Base-by-base conservation (phyloP, 306 rosid species). In the Gastrolobium villosum region DNA sequence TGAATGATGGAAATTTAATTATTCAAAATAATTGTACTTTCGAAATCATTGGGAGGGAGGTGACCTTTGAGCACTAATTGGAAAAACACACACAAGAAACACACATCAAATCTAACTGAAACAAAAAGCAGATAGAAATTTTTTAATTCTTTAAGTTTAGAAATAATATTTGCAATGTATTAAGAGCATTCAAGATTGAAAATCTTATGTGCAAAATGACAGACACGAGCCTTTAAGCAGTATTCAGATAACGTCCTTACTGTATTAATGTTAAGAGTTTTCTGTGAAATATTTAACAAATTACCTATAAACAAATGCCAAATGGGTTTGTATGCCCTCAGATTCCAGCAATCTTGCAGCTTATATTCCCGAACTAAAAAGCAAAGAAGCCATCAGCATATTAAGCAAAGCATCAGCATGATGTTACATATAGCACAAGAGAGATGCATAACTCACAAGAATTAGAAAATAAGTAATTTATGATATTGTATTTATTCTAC, bases 321-420 rank as follows among this genome's bases (percentile, higher is more conserved):
- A 81, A 86, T 92, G 99, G 14, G 99, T 95, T 65, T 92, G 97
- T 83, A 95, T 92, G 76, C 98, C 99, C 88, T 92, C 99, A 9
- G 97, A 95, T 85, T 95, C 99, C 73, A 95, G 88, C 79, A 92
- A 88, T 31, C 93, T 83, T 70, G 99, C 90, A 82, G 99, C 97
- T 83, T 92, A 97, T 86, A 95, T 95, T 79, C 98, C 97, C 99
- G 92, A 79, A 63, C 76, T 35, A 53, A 71, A 82, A 69, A 59
- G 6, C 30, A 80, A 85, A 66, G 44, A 67, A 66, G 36, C 20
- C 67, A 70, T 36, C 48, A 65, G 31, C 72, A 56, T 55, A 53
- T 32, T 36, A 65, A 48, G 32, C 64, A 48, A 74, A 82, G 59
- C 79, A 66, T 60, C 63, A 36, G n/a, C 31, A 49, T 52, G n/a